Evolutionary conservation across 2,329 filamentous ascomycete genomes (phyloP).

Genomic region (Atkinsonella texensis): DNA sequence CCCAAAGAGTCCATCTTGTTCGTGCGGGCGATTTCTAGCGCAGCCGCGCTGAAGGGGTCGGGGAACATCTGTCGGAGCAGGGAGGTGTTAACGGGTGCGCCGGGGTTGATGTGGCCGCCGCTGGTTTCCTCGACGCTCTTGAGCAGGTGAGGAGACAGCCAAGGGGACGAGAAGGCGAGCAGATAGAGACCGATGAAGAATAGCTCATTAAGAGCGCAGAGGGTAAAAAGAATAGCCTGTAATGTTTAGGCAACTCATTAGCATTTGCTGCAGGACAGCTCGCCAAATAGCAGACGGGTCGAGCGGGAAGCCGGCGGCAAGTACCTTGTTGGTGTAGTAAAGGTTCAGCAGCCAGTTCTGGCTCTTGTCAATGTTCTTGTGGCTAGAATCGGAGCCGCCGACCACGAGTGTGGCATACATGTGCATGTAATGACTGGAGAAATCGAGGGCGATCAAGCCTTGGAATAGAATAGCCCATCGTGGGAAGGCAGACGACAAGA

Average conservation of each 20-base stretch:
- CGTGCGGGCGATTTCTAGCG: constrained; percentile 80
- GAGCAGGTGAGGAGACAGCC: constrained; percentile 74
- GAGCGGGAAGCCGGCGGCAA: constrained; percentile 14
- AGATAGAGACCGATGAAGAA: constrained; percentile 99
- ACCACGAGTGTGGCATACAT: constrained; percentile 94
- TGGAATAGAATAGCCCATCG: constrained; percentile 93
- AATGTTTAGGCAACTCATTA: not conserved
- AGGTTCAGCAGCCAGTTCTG: constrained; percentile 83
- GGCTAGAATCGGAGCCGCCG: constrained; percentile 67
- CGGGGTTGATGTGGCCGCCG: constrained; percentile 46
- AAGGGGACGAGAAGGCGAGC: constrained; percentile 87
- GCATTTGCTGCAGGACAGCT: constrained; percentile 9
- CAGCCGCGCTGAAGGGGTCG: constrained; percentile 83
- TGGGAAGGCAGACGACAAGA: constrained; percentile 87
- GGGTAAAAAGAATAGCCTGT: constrained; percentile 79
- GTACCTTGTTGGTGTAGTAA: constrained; percentile 95
- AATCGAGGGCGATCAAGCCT: constrained; percentile 78
- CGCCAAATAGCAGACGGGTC: not conserved
- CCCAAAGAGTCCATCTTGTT: constrained; percentile 76
- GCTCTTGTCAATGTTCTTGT: constrained; percentile 87
- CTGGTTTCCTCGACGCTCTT: constrained; percentile 43
- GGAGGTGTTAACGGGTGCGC: constrained; percentile 57
- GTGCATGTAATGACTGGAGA: constrained; percentile 96
- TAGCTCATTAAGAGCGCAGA: constrained; percentile 82
- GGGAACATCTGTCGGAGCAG: constrained; percentile 66